Evolutionary conservation across 2,329 filamentous ascomycete genomes (phyloP), one percentile per base, ranked within the genome.

Genomic region (Mollisiaceae sp.): DNA sequence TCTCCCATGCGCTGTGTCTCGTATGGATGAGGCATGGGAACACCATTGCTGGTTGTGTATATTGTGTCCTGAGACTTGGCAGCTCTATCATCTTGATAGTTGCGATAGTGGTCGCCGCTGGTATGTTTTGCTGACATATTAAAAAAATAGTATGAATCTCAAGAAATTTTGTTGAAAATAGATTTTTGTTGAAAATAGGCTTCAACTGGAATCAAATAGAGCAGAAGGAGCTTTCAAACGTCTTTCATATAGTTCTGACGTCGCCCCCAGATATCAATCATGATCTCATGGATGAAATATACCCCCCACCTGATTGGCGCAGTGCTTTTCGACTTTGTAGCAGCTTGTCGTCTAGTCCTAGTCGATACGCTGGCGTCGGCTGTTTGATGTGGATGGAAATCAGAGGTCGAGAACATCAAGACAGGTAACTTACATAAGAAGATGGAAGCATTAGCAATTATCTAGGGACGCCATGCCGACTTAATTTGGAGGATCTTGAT

Each of bases 21-120:
- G 70, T 88, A 87, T 0, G 85, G 84, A 69, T 88, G 85, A 9
- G 85, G 79, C 69, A 85, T 80, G 1, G 86, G 85, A 0, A 43
- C 65, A 27, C 70, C 70, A 63, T 69, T 68, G 22, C 65, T 59
- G 52, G 85, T 84, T 36, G 82, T 79, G 75, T 89, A 89, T 15
- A 84, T 65, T 15, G 75, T 72, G 22, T 82, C 77, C 47, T 77
- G 76, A 6, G 80, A 81, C 0, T 76, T 67, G 9, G 74, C 72
- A 43, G 76, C 71, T 32, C 80, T 77, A 66, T 82, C 81, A 59
- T 78, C 72, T 61, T 81, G 77, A 62, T 78, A 81, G 76, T 75
- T 8, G 73, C 73, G 73, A 78, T 77, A 66, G 77, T 79, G 61
- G 72, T 75, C 57, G 75, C 76, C 69, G 72, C 77, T 62, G 77